Base-by-base conservation (phyloP, 345 rosid genomes). In the Lepidium didymum region DNA sequence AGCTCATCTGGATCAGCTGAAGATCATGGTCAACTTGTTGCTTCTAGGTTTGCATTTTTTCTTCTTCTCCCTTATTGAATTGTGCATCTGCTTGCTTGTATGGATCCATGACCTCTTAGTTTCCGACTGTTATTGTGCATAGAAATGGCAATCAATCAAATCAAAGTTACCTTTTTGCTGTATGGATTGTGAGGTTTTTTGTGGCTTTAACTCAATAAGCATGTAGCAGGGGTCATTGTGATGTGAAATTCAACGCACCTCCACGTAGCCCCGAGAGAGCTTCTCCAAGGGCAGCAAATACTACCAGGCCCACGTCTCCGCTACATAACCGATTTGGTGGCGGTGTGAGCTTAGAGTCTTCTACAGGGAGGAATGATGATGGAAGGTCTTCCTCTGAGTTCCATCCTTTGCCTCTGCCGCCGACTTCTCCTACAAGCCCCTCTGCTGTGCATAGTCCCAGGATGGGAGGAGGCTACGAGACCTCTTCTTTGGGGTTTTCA, bases 391-490 rank as follows among this genome's bases (percentile, higher is more conserved):
- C 82, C 43, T 81, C 83, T 62, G 87, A 88, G 78, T 73, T 81
- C 53, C 96, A 94, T 57, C 92, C 81, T 16, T 75, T 94, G 79
- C 99, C 99, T 79, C 85, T 89, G 34, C 99, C 99, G 4, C 99
- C 99, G 0, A 83, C 84, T 68, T 90, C 99, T 62, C 97, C 97
- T 16, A 83, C 83, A 14, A 90, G 94, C 73, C 88, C 91, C 33
- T 72, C 96, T 56, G 79, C 93, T 56, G 67, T 81, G 61, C 63
- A 82, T 13, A 62, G 73, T 72, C 43, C 79, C 29, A 77, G 86
- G 81, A 60, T 59, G 43, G 47, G 66, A 37, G 93, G 80, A 62
- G 73, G 55, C 54, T 13, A 50, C 8, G 75, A 68, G 53, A 86
- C 87, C 43, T 18, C 78, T 0, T 51, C 81, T 45, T 43, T n/a